Conservation (phyloP, 257 asterid genomes). For the Forsythia suspensa region DNA sequence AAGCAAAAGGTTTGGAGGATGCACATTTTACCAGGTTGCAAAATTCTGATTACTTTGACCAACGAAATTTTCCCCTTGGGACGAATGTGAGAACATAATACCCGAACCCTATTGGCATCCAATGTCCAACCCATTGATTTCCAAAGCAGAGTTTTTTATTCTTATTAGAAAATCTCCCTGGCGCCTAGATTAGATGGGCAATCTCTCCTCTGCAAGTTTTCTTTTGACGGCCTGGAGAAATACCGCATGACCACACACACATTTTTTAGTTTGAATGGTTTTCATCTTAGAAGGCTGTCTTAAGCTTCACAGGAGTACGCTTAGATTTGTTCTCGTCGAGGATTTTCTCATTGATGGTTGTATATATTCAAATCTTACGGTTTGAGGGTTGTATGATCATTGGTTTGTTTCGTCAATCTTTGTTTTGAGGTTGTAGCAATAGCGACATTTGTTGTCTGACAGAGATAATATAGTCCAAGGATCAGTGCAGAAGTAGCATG, state of each 20-base stretch:
- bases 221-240: not conserved
- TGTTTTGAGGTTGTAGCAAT: slow-evolving; percentile 21
- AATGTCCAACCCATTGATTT: slow-evolving; percentile 7
- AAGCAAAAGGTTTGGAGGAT: slow-evolving; percentile 49
- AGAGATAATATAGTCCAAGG: not conserved
- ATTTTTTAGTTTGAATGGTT: not conserved
- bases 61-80: slow-evolving; percentile 7
- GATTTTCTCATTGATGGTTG: slow-evolving; percentile 8
- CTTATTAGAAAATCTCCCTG: not conserved
- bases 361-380: slow-evolving; percentile 17
- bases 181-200: slow-evolving; percentile 4
- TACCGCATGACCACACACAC: not conserved
- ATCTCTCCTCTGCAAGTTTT: not conserved
- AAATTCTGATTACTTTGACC: slow-evolving; percentile 51
- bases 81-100: slow-evolving; percentile 4
- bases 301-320: slow-evolving; percentile 7
- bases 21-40: slow-evolving; percentile 59
- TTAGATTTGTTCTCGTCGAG: slow-evolving; percentile 7
- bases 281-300: not conserved
- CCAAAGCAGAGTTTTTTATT: not conserved
- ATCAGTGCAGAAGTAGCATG: not conserved
- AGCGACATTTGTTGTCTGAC: slow-evolving; percentile 8
- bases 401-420: not conserved
- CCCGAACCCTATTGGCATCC: slow-evolving; percentile 24
- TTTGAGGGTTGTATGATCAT: slow-evolving; percentile 1